phyloP scores from a whole-genome alignment of 768 basidiomycete species.

The Suillus weaverae region DNA sequence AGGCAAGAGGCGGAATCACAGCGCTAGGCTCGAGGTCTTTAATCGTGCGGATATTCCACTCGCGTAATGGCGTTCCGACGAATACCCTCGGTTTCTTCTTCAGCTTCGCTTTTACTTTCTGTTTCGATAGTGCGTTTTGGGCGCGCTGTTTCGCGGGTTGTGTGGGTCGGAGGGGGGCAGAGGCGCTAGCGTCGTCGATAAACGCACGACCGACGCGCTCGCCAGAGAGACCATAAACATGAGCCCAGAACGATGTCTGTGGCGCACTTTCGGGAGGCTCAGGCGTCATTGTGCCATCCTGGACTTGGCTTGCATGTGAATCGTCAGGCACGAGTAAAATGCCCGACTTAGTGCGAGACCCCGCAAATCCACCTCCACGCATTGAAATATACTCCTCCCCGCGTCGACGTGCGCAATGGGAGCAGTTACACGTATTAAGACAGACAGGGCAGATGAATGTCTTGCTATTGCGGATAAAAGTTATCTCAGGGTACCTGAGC shows the following conservation, averaged over 20 bases:
- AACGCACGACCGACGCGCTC: conserved; percentile 30
- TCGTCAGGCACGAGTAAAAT: conserved; percentile 27
- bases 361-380: conserved; percentile 24
- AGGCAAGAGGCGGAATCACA: neutral
- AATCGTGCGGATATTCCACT: conserved; percentile 24
- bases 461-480: conserved; percentile 31
- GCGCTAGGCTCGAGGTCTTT: conserved; percentile 24
- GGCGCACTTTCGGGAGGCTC: conserved; percentile 1
- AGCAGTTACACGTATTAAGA: conserved; percentile 48
- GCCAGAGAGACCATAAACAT: conserved; percentile 33
- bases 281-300: conserved; percentile 1
- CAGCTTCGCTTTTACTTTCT: neutral
- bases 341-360: conserved; percentile 21
- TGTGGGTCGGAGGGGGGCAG: neutral
- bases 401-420: conserved; percentile 41
- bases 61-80: conserved; percentile 22
- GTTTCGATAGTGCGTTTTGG: neutral
- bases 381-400: conserved; percentile 47
- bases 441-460: conserved; percentile 48
- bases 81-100: conserved; percentile 23
- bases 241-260: conserved; percentile 32
- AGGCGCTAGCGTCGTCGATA: neutral
- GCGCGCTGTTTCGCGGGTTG: neutral
- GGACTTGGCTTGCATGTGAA: neutral
- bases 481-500: conserved; percentile 39